Base-by-base conservation (phyloP, 768 basidiomycete genomes). In the Mycena latifolia region DNA sequence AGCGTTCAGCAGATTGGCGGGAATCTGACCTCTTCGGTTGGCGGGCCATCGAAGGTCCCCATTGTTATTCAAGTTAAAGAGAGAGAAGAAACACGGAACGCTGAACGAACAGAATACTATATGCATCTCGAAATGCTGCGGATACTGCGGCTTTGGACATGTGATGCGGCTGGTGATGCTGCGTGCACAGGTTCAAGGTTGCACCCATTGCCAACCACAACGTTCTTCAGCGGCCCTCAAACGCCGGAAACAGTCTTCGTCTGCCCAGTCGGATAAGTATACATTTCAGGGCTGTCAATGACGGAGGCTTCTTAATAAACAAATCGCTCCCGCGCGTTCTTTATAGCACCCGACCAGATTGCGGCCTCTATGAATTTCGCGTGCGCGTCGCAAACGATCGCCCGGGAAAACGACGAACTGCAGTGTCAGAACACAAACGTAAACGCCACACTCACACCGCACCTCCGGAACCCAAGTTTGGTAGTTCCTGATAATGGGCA, bases 121-220 rank as follows among this genome's bases (percentile, higher is more conserved):
- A n/a, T n/a, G n/a, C n/a, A n/a, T n/a, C n/a, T n/a, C n/a, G n/a
- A n/a, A n/a, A n/a, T n/a, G 31, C 31, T 33, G 18, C 25, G 22
- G 3, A 4, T 63, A 24, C 62, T 63, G 62, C 62, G 62, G 61
- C 27, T 9, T 24, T 31, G 29, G 25, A 45, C 43, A 53, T 31
- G 39, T 24, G 54, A n/a, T n/a, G n/a, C n/a, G n/a, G n/a, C n/a
- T n/a, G n/a, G 14, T 35, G 33, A 35, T 35, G 33, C 33, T 35
- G 33, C 33, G 33, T 6, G 33, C 33, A 35, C 33, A 7, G 33
- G 8, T 35, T 35, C 14, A 35, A 35, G 14, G 33, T 35, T 35
- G n/a, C n/a, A n/a, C n/a, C n/a, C n/a, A n/a, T n/a, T n/a, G n/a
- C n/a, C n/a, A n/a, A n/a, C n/a, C n/a, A n/a, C n/a, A n/a, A n/a